Conservation (phyloP, 2,329 filamentous ascomycete genomes). For the Alternaria sp. region DNA sequence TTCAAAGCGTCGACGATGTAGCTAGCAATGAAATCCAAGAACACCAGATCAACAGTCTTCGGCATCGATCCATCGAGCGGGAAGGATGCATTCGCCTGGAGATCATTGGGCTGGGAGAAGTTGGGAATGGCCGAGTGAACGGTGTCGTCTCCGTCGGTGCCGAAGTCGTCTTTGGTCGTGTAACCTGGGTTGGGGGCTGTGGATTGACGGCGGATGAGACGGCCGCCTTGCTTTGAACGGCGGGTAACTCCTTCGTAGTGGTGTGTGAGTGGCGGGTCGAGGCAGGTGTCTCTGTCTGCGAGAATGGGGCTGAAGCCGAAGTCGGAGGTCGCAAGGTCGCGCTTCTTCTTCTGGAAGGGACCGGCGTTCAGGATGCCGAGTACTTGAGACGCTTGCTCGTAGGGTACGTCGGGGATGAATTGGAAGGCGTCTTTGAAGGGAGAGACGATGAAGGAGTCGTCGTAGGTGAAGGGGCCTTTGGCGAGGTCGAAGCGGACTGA, state of each 20-base stretch:
- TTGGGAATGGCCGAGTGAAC: conserved; percentile 56
- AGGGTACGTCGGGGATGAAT: conserved; percentile 62
- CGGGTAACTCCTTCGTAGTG: conserved; percentile 27
- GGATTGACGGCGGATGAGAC: conserved; percentile 59
- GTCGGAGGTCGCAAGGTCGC: conserved; percentile 36
- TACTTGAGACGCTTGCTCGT: conserved; percentile 52
- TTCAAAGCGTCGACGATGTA: conserved; percentile 48
- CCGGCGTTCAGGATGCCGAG: conserved; percentile 55
- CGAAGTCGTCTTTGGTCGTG: conserved; percentile 64
- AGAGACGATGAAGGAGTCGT: conserved; percentile 61
- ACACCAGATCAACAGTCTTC: conserved; percentile 60
- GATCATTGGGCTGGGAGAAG: conserved; percentile 58
- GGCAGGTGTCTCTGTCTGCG: conserved; percentile 54
- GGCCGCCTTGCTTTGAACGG: conserved; percentile 44
- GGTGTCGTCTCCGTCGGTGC: conserved; percentile 63
- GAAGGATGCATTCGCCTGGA: conserved; percentile 59
- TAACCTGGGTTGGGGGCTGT: conserved; percentile 57
- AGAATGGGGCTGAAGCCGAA: conserved; percentile 49
- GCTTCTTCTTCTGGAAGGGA: conserved; percentile 45
- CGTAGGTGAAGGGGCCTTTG: conserved; percentile 67
- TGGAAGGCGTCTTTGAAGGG: conserved; percentile 62
- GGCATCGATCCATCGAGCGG: conserved; percentile 52
- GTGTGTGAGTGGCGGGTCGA: conserved; percentile 53
- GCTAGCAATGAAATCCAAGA: conserved; percentile 57
- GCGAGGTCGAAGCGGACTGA: conserved; percentile 67